These are phyloP conservation scores for Cymbomonas tetramitiformis DNA, from an alignment of 139 green algal genomes.

Conservation along the genomic window DNA sequence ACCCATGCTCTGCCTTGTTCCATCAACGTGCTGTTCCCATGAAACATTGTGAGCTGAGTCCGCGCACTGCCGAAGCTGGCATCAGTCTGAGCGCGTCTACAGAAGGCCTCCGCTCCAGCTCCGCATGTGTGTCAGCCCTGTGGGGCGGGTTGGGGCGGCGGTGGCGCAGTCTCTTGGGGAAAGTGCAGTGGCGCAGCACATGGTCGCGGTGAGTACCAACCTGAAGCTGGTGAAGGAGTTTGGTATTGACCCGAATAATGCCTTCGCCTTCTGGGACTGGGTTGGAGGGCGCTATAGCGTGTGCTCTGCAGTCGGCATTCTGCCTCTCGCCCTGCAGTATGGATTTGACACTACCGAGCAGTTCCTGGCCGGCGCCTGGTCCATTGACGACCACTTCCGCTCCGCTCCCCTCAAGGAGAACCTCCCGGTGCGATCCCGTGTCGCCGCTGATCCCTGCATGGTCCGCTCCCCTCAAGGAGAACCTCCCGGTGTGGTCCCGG, in stretches of 20 bases:
- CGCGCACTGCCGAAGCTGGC: constrained; percentile 9
- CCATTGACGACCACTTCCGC: constrained; percentile 66
- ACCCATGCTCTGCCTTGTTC: too few relatives aligned
- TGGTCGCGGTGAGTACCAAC: constrained; percentile 98
- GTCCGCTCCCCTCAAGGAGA: constrained; percentile 65
- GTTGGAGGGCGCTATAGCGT: constrained; percentile 84
- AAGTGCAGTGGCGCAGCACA: constrained; percentile 83
- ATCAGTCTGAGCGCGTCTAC: not conserved
- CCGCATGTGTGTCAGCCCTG: not conserved
- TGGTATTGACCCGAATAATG: constrained; percentile 91
- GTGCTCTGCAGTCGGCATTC: constrained; percentile 82
- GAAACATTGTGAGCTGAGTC: too few relatives aligned
- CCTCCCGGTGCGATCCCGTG: constrained; percentile 62
- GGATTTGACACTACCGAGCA: constrained; percentile 69
- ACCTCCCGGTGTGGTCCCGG: constrained; percentile 77
- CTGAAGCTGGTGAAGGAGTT: constrained; percentile 93
- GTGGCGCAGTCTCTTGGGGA: constrained; percentile 18
- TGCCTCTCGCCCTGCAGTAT: constrained; percentile 91
- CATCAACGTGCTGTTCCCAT: too few relatives aligned
- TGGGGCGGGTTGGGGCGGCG: not conserved
- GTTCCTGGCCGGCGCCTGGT: constrained; percentile 60
- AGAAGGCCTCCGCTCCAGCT: not conserved
- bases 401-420: constrained; percentile 74
- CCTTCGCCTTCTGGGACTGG: constrained; percentile 97
- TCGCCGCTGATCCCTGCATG: not conserved